A percentile compares a stretch with the other conserved stretches of the same genome.
These are phyloP conservation scores for Petunia axillaris DNA, from an alignment of 257 asterid species.

Conservation along the genomic window DNA sequence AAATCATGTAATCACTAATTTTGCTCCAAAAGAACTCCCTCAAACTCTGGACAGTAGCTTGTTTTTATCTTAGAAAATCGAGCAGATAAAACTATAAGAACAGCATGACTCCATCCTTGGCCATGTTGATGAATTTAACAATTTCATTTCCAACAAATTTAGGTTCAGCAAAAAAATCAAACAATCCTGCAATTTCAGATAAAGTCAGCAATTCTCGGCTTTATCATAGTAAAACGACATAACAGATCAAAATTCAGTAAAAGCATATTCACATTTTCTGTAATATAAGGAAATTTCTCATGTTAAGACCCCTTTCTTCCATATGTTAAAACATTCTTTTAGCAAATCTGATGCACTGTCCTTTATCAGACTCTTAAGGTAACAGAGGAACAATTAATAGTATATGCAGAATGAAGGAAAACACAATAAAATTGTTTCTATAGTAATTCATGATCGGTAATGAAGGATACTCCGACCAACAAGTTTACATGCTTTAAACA, in stretches of 20 bases:
- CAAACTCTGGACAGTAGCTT: conserved; percentile 62
- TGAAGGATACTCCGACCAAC: too few species aligned
- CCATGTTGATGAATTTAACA: conserved; percentile 67
- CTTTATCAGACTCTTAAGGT: too few species aligned
- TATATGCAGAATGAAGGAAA: neutral
- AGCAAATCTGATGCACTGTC: too few species aligned
- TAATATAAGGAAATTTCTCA: too few species aligned
- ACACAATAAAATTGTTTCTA: too few species aligned
- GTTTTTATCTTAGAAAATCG: conserved; percentile 75
- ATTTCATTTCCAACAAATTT: conserved; percentile 60
- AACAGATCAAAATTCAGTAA: too few species aligned
- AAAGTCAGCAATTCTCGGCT: neutral
- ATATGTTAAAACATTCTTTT: too few species aligned
- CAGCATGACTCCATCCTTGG: conserved; percentile 89
- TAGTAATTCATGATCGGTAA: too few species aligned
- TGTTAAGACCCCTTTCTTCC: too few species aligned
- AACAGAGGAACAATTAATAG: neutral
- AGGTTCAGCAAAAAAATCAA: conserved; percentile 18
- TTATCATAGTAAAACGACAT: neutral
- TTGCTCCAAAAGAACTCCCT: conserved; percentile 56
- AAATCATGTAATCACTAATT: too few species aligned
- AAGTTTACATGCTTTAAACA: too few species aligned
- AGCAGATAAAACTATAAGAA: conserved; percentile 68
- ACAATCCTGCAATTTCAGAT: conserved; percentile 47
- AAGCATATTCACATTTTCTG: too few species aligned